Percentiles rank a stretch among this genome's conserved stretches.
phyloP scores from a whole-genome alignment of 1,284 basidiomycete species.

The Xerocomus cyaneibrunnescens region DNA sequence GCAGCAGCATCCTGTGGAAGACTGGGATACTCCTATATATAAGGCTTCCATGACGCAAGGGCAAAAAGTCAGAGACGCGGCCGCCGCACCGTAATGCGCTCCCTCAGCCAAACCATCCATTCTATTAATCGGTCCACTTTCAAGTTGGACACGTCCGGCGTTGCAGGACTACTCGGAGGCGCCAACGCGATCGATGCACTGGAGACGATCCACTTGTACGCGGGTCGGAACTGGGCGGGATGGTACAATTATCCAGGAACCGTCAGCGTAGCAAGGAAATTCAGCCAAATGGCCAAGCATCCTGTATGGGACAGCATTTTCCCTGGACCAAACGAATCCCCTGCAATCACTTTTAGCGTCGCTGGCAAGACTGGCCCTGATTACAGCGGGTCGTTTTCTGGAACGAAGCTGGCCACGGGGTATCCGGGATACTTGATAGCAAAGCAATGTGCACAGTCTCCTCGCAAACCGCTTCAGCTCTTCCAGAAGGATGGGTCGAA shows the following conservation, averaged over 20 bases:
- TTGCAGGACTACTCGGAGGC: slow-evolving; percentile 33
- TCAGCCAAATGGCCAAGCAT: slow-evolving; percentile 30
- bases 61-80: neutral
- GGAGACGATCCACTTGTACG: slow-evolving; percentile 31
- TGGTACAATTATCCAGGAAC: slow-evolving; percentile 39
- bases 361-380: slow-evolving; percentile 26
- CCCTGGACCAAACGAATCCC: slow-evolving; percentile 27
- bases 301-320: slow-evolving; percentile 32
- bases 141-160: slow-evolving; percentile 28
- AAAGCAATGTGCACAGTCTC: neutral
- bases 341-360: slow-evolving; percentile 26
- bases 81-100: slow-evolving; percentile 10
- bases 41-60: slow-evolving; percentile 4
- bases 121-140: slow-evolving; percentile 15
- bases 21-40: slow-evolving; percentile 7
- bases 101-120: slow-evolving; percentile 16
- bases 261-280: slow-evolving; percentile 29
- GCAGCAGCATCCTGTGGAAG: neutral
- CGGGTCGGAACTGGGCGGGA: slow-evolving; percentile 30
- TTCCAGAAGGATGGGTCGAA: neutral
- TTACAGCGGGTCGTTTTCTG: slow-evolving; percentile 26
- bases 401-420: slow-evolving; percentile 24
- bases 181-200: slow-evolving; percentile 33
- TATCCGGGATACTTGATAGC: slow-evolving; percentile 26
- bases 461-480: slow-evolving; percentile 6